Conservation (phyloP, 768 basidiomycete genomes). For the Hypholoma sublateritium region DNA sequence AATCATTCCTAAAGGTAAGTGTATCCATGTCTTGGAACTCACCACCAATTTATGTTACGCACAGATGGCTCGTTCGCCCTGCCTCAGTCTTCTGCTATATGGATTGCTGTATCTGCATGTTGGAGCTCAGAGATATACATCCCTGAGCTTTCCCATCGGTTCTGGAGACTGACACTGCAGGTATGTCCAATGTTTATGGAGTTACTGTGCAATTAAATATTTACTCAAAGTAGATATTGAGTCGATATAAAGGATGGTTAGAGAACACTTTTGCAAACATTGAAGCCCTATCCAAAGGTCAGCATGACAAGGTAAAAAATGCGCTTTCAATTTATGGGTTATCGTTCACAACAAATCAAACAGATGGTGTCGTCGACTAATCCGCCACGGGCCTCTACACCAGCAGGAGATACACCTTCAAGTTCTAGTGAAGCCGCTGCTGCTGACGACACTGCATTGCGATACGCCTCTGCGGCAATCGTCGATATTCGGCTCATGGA, state of each 20-base stretch:
- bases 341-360: background rate
- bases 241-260: conserved; percentile 81
- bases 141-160: conserved; percentile 76
- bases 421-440: conserved; percentile 53
- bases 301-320: conserved; percentile 30
- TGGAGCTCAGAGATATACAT: conserved; percentile 90
- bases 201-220: background rate
- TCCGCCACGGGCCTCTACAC: conserved; percentile 51
- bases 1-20: conserved; percentile 40
- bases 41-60: background rate
- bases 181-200: conserved; percentile 34
- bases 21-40: background rate
- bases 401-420: conserved; percentile 45
- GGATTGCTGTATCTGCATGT: conserved; percentile 72
- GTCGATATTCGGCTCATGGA: conserved; percentile 66
- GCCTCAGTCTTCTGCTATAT: conserved; percentile 64
- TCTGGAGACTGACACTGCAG: conserved; percentile 93
- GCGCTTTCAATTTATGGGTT: background rate
- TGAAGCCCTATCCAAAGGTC: conserved; percentile 33
- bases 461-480: conserved; percentile 65
- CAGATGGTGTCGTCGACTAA: conserved; percentile 22
- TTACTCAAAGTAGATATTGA: conserved; percentile 58
- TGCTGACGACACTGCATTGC: conserved; percentile 64
- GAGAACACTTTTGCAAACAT: conserved; percentile 47
- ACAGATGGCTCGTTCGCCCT: conserved; percentile 23